phyloP scores from a whole-genome alignment of 2,329 filamentous ascomycete genomes.

The Colletotrichum australisinense region DNA sequence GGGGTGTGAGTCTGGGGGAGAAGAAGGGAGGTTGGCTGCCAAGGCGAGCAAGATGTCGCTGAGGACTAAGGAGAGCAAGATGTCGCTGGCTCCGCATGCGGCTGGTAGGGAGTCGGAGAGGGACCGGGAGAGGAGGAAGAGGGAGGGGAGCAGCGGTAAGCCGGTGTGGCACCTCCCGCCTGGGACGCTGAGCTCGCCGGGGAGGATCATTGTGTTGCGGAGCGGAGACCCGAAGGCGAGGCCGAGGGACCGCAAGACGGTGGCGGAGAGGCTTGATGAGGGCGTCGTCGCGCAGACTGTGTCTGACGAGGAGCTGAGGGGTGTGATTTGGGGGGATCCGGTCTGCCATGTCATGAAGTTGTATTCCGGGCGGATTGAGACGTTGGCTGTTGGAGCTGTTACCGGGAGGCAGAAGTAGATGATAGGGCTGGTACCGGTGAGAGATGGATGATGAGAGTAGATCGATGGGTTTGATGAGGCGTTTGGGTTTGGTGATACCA shows the following conservation, averaged over 20 bases:
- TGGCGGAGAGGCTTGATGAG: conserved; percentile 63
- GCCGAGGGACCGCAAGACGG: conserved; percentile 57
- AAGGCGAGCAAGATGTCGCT: conserved; percentile 6
- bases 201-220: conserved; percentile 75
- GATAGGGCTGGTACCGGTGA: not conserved
- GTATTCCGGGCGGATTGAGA: conserved; percentile 79
- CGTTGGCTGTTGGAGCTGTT: conserved; percentile 76
- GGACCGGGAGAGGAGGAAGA: conserved; percentile 40
- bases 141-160: conserved; percentile 40
- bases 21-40: conserved; percentile 23
- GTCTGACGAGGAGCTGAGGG: conserved; percentile 74
- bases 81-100: conserved; percentile 35
- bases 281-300: conserved; percentile 77
- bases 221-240: conserved; percentile 54
- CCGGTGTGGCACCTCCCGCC: conserved; percentile 73
- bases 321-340: conserved; percentile 84
- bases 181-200: conserved; percentile 76
- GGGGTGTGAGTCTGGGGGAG: not conserved
- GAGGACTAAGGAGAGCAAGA: conserved; percentile 3
- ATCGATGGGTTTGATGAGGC: not conserved
- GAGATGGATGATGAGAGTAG: no score
- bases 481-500: not conserved
- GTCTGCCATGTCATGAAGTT: conserved; percentile 83
- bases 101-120: not conserved
- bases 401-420: conserved; percentile 51